A percentile compares a stretch with the other conserved stretches of the same genome.
Evolutionary conservation across 164 flowering plant species (phyloP).

Genomic region (Sextonia rubra): DNA sequence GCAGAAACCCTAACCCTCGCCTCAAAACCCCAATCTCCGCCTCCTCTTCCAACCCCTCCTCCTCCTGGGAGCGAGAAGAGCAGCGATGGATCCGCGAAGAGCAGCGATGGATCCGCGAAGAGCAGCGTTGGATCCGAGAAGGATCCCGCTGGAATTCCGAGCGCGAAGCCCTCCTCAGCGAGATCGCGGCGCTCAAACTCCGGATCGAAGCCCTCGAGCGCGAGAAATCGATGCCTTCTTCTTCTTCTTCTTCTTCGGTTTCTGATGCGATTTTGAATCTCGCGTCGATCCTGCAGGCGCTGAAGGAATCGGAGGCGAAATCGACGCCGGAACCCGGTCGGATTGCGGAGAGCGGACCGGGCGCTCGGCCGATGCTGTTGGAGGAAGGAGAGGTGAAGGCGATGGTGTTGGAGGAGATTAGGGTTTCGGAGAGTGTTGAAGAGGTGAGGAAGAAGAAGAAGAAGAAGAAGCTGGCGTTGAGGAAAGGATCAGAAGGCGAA

Average conservation of each 20-base stretch:
- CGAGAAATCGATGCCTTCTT: conserved; percentile 9
- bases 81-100: conserved; percentile 44
- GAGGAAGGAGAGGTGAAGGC: conserved; percentile 28
- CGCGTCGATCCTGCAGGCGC: conserved; percentile 27
- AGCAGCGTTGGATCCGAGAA: conserved; percentile 76
- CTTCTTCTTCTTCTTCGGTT: conserved; percentile 23
- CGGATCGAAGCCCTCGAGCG: conserved; percentile 45
- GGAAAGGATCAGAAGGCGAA: conserved; percentile 81
- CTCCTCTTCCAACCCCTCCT: conserved; percentile 6
- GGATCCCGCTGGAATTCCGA: conserved; percentile 69
- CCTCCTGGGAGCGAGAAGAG: conserved; percentile 27
- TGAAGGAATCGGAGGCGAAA: conserved; percentile 37
- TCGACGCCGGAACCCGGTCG: conserved; percentile 15
- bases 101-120: conserved; percentile 73
- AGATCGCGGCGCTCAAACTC: conserved; percentile 47
- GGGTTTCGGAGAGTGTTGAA: conserved; percentile 22
- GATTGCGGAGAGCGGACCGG: conserved; percentile 48
- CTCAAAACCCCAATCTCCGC: not conserved
- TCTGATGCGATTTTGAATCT: conserved; percentile 32
- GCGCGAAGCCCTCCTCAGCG: conserved; percentile 49
- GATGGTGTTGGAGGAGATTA: conserved; percentile 36
- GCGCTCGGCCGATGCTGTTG: conserved; percentile 33
- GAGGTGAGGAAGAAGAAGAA: conserved; percentile 11
- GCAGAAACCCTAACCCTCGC: not conserved
- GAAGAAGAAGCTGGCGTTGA: conserved; percentile 36